A percentile compares a stretch with the other conserved stretches of the same genome.
These are phyloP conservation scores for Mycena latifolia DNA, from an alignment of 768 basidiomycete species.

Conservation along the genomic window DNA sequence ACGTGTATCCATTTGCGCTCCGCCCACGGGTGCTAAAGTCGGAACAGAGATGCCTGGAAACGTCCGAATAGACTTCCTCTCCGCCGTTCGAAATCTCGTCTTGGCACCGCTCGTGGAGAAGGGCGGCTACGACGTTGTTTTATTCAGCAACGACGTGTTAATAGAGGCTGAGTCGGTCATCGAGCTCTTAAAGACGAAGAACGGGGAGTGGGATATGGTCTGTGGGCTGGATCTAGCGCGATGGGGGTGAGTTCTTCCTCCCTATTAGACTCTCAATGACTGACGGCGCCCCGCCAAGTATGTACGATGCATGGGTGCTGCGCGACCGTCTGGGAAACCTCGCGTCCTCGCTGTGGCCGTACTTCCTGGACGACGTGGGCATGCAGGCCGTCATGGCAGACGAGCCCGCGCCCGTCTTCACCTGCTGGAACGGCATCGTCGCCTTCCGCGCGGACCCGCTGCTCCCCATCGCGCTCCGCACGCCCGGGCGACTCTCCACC, in stretches of 20 bases:
- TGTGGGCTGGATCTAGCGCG: conserved; percentile 56
- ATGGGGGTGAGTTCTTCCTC: conserved; percentile 38
- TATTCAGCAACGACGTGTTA: conserved; percentile 58
- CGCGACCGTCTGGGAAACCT: conserved; percentile 49
- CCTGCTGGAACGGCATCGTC: conserved; percentile 62
- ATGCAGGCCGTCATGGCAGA: conserved; percentile 50
- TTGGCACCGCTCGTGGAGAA: conserved; percentile 52
- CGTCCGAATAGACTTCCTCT: conserved; percentile 50
- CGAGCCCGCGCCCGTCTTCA: conserved; percentile 56
- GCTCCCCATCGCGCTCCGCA: conserved; percentile 52
- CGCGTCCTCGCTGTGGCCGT: conserved; percentile 51
- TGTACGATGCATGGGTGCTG: conserved; percentile 54
- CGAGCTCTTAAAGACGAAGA: conserved; percentile 52
- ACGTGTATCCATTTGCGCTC: neutral
- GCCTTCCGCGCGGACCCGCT: conserved; percentile 55
- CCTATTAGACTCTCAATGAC: neutral
- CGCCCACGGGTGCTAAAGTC: neutral
- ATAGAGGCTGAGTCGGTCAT: conserved; percentile 55
- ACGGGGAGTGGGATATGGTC: conserved; percentile 56
- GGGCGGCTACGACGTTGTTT: conserved; percentile 53
- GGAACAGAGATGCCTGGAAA: conserved; percentile 38
- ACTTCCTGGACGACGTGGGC: conserved; percentile 53
- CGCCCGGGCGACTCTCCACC: conserved; percentile 43
- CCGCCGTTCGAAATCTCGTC: conserved; percentile 53
- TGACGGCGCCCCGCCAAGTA: conserved; percentile 31